A percentile compares a stretch with the other conserved stretches of the same genome.
Conservation (phyloP, 169 alveolate genomes). For the Blepharisma undulans region DNA sequence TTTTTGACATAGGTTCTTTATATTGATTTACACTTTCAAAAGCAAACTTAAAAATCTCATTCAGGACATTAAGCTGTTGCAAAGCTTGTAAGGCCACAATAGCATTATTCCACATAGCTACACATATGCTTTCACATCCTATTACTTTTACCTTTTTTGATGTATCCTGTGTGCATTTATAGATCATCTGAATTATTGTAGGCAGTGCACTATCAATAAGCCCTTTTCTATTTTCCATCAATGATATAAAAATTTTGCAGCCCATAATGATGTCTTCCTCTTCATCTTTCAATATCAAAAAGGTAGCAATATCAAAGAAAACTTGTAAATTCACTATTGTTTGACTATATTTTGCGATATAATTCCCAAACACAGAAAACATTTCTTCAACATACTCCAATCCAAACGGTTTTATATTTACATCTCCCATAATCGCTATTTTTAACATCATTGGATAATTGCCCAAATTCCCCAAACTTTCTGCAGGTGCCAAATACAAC, state of each 20-base stretch:
- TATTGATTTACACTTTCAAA: neutral
- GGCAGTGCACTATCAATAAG: neutral
- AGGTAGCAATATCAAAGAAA: neutral
- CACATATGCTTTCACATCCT: constrained; percentile 1
- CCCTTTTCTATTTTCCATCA: constrained; percentile 16
- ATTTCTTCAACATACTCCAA: neutral
- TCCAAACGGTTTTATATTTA: neutral
- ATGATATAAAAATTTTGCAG: constrained; percentile 18
- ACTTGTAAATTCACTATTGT: neutral
- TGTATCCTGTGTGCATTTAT: neutral
- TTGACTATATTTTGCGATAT: neutral
- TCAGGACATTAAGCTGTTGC: neutral
- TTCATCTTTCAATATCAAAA: neutral
- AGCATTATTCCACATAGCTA: constrained; percentile 19
- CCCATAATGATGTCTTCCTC: neutral
- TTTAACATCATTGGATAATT: neutral
- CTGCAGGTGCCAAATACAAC: constrained; percentile 4
- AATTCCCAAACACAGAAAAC: neutral
- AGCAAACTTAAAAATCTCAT: neutral
- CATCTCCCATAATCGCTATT: constrained; percentile 4
- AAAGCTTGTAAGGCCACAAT: neutral
- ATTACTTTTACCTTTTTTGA: neutral
- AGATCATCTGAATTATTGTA: neutral
- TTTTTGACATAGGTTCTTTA: neutral
- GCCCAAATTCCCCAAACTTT: neutral